phyloP scores from a whole-genome alignment of 2,329 filamentous ascomycete genomes.

The Colletotrichum viniferum region DNA sequence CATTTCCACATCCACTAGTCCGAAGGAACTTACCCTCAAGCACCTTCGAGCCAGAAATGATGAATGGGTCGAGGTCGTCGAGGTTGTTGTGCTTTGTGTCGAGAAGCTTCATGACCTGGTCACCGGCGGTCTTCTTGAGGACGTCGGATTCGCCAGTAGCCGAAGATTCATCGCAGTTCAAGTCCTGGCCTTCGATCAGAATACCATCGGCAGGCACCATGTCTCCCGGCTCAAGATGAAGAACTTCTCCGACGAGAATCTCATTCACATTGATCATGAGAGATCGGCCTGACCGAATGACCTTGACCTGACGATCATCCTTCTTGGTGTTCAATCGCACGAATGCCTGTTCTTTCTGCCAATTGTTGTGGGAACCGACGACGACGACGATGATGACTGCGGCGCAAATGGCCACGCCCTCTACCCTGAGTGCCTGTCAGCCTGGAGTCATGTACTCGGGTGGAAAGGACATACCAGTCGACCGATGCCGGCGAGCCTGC shows the following conservation, averaged over 20 bases:
- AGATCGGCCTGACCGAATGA: conserved; percentile 69
- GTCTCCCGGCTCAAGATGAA: conserved; percentile 73
- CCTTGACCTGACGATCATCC: conserved; percentile 68
- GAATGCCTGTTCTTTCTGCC: conserved; percentile 71
- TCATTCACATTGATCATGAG: conserved; percentile 70
- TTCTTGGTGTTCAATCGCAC: conserved; percentile 66
- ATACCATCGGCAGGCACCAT: conserved; percentile 74
- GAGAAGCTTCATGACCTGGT: conserved; percentile 53
- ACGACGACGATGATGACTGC: conserved; percentile 69
- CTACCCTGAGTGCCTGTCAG: conserved; percentile 40
- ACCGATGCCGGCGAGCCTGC: conserved; percentile 46
- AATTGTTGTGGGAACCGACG: conserved; percentile 69
- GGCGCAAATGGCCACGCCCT: conserved; percentile 71
- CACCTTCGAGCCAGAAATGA: conserved; percentile 61
- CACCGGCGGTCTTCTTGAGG: conserved; percentile 68
- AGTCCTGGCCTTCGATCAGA: conserved; percentile 59
- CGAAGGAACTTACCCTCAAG: conserved; percentile 43
- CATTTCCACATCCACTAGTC: neutral
- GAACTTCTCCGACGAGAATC: conserved; percentile 71
- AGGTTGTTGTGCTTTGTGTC: conserved; percentile 51
- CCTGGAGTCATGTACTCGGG: conserved; percentile 33
- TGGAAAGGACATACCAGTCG: conserved; percentile 65
- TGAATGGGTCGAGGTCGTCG: conserved; percentile 67
- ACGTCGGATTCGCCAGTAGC: conserved; percentile 77
- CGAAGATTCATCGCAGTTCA: conserved; percentile 74